Conservation (phyloP, 495 filamentous ascomycete genomes). For the Neurospora discreta region DNA sequence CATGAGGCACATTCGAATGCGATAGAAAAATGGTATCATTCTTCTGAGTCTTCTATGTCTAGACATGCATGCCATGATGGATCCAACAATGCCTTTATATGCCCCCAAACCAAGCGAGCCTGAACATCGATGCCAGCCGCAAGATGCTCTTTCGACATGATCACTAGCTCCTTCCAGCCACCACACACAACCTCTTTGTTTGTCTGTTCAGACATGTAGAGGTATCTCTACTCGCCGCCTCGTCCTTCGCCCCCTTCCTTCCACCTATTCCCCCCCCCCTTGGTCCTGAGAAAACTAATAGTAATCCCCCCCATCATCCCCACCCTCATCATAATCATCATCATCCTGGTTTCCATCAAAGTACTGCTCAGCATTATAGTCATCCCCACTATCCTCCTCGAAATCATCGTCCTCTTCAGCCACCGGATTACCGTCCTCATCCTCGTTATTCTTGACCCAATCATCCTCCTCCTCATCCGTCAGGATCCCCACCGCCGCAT, state of each 20-base stretch:
- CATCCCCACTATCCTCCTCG: conserved; percentile 38
- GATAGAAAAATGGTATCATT: neutral
- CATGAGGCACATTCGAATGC: neutral
- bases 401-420: conserved; percentile 36
- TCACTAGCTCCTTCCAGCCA: neutral
- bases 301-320: conserved; percentile 26
- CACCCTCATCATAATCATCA: conserved; percentile 37
- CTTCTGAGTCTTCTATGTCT: neutral
- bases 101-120: neutral
- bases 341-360: conserved; percentile 41
- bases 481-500: conserved; percentile 23
- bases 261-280: neutral
- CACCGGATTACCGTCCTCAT: conserved; percentile 25
- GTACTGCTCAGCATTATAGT: conserved; percentile 45
- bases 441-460: conserved; percentile 26
- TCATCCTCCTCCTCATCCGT: conserved; percentile 34
- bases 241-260: neutral
- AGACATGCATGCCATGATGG: neutral
- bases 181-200: neutral
- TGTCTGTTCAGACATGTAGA: neutral
- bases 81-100: neutral
- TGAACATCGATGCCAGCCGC: neutral
- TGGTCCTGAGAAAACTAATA: neutral
- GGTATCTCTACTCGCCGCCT: neutral
- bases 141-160: conserved; percentile 1